Percentiles rank a stretch among this genome's conserved stretches.
Evolutionary conservation across 768 basidiomycete genomes (phyloP).

Genomic region (Gymnopilus dilepis): DNA sequence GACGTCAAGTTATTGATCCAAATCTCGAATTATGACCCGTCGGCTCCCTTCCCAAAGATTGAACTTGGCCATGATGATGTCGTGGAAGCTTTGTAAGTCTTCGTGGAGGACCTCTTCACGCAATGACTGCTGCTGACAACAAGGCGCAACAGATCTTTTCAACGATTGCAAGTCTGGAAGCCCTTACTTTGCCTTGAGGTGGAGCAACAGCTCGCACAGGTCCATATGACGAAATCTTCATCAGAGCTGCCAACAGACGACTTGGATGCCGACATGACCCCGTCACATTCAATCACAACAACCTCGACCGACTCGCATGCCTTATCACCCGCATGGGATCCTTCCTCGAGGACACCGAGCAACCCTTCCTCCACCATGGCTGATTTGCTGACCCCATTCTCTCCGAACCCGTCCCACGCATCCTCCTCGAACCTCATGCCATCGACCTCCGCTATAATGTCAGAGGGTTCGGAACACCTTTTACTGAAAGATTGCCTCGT

Average conservation of each 20-base stretch:
- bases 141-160: not conserved
- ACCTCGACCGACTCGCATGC: not conserved
- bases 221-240: not conserved
- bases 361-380: not conserved
- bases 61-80: constrained; percentile 15
- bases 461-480: too few species aligned
- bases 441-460: not conserved
- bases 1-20: constrained; percentile 12
- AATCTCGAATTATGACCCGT: not conserved
- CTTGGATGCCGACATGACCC: not conserved
- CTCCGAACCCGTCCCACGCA: not conserved
- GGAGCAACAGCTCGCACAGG: too few species aligned
- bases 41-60: constrained; percentile 7
- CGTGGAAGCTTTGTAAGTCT: not conserved
- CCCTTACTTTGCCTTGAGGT: too few species aligned
- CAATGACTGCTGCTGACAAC: not conserved
- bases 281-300: not conserved
- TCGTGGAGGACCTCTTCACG: not conserved
- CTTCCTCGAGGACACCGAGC: not conserved
- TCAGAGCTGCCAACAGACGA: not conserved
- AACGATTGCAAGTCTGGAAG: too few species aligned
- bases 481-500: constrained; percentile 8
- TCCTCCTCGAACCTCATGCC: not conserved
- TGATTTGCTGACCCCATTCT: not conserved
- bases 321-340: not conserved